These are phyloP conservation scores for Stachybotrys elegans DNA, from an alignment of 2,329 filamentous ascomycete species.

Conservation along the genomic window DNA sequence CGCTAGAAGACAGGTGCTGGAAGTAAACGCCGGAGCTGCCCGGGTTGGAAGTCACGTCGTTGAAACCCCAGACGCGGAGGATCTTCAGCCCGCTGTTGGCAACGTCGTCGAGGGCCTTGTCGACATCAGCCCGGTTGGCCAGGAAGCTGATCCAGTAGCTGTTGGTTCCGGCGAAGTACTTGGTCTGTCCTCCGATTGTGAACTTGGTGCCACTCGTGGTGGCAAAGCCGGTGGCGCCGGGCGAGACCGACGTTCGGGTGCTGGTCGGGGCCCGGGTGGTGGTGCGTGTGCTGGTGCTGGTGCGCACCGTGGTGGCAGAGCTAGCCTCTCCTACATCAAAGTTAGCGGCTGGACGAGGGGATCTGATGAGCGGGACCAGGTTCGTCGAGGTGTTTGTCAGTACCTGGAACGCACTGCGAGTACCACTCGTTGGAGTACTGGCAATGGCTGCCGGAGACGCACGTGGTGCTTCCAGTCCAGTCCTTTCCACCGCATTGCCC, in stretches of 20 bases:
- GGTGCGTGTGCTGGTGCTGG: no score
- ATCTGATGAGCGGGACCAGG: constrained; percentile 3
- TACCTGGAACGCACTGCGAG: neutral
- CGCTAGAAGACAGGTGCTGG: constrained; percentile 42
- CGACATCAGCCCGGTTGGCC: constrained; percentile 50
- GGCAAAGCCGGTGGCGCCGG: constrained; percentile 11
- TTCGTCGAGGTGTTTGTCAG: neutral
- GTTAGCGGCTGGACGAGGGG: no score
- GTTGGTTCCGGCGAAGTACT: constrained; percentile 51
- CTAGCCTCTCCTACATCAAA: no score
- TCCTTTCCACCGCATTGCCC: constrained; percentile 20
- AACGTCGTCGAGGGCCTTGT: constrained; percentile 45
- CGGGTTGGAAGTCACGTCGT: constrained; percentile 43
- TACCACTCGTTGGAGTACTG: neutral
- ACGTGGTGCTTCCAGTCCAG: constrained; percentile 13
- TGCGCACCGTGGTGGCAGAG: no score
- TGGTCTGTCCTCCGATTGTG: constrained; percentile 37
- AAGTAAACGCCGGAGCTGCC: constrained; percentile 35
- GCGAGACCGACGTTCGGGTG: neutral
- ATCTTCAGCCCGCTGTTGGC: constrained; percentile 48
- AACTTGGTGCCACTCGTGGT: constrained; percentile 26
- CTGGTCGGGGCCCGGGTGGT: constrained; percentile 11
- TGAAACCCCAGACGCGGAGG: constrained; percentile 58
- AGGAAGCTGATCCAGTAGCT: constrained; percentile 53
- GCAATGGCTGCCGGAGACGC: neutral